A percentile compares a stretch with the other conserved stretches of the same genome.
phyloP scores from a whole-genome alignment of 257 asterid genomes.

The Salvia splendens region DNA sequence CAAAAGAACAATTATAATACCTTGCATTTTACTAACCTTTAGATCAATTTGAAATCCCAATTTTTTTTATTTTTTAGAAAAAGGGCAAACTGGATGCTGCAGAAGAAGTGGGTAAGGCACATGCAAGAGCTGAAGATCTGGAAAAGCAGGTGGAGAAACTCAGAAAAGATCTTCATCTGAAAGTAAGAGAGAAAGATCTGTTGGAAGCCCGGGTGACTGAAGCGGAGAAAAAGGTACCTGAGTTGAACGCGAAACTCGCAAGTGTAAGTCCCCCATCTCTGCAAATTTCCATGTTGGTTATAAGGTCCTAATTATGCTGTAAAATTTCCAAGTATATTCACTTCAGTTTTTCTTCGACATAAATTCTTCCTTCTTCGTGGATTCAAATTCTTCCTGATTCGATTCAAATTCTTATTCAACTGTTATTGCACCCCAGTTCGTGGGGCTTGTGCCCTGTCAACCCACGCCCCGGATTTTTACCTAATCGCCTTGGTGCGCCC shows the following conservation, averaged over 20 bases:
- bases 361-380: too few relatives aligned
- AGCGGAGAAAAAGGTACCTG: constrained; percentile 59
- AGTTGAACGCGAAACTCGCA: constrained; percentile 53
- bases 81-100: constrained; percentile 59
- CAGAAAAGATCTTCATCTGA: constrained; percentile 47
- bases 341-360: too few relatives aligned
- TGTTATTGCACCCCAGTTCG: too few relatives aligned
- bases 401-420: too few relatives aligned
- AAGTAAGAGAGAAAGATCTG: constrained; percentile 53
- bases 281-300: constrained; percentile 4
- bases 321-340: background rate
- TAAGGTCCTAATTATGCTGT: constrained; percentile 1
- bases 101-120: constrained; percentile 71
- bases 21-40: constrained; percentile 17
- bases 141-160: constrained; percentile 71
- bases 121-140: constrained; percentile 66
- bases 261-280: constrained; percentile 47
- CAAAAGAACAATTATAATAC: constrained; percentile 1
- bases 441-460: too few relatives aligned
- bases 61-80: constrained; percentile 41
- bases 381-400: too few relatives aligned
- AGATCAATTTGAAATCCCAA: constrained; percentile 23
- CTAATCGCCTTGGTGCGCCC: too few relatives aligned
- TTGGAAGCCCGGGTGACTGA: constrained; percentile 58
- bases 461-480: too few relatives aligned